phyloP scores from a whole-genome alignment of 2,329 filamentous ascomycete species.

The Trichoderma pleuroti region DNA sequence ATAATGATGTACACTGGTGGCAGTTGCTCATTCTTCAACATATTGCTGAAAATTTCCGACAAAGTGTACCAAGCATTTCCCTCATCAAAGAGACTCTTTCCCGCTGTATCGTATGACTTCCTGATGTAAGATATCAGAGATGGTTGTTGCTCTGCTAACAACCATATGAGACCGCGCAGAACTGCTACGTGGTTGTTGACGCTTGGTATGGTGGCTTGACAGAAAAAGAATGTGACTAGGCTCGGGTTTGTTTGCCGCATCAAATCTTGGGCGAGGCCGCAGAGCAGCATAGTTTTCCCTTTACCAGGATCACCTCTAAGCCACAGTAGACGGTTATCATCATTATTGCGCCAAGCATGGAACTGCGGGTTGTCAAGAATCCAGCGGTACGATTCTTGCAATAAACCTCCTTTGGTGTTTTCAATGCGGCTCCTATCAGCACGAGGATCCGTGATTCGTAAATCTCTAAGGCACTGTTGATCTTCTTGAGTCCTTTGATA shows the following conservation, averaged over 20 bases:
- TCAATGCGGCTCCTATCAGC: slow-evolving; percentile 35
- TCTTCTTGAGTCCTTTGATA: slow-evolving; percentile 20
- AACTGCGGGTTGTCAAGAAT: slow-evolving; percentile 31
- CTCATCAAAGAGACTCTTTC: slow-evolving; percentile 38
- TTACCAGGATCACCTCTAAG: slow-evolving; percentile 40
- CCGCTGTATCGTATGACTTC: slow-evolving; percentile 32
- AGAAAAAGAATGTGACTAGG: slow-evolving; percentile 20
- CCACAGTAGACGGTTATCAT: slow-evolving; percentile 33
- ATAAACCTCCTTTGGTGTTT: slow-evolving; percentile 33
- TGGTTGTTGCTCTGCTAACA: slow-evolving; percentile 35
- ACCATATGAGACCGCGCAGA: slow-evolving; percentile 41
- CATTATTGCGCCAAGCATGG: slow-evolving; percentile 16
- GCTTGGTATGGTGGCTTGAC: slow-evolving; percentile 24
- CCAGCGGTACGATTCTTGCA: slow-evolving; percentile 34
- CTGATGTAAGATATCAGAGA: slow-evolving; percentile 34
- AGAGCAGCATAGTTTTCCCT: slow-evolving; percentile 44
- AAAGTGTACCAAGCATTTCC: slow-evolving; percentile 37
- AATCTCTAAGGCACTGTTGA: slow-evolving; percentile 19
- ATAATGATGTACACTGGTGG: slow-evolving; percentile 36
- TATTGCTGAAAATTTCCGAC: slow-evolving; percentile 35
- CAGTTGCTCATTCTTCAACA: slow-evolving; percentile 36
- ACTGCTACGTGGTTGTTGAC: slow-evolving; percentile 40
- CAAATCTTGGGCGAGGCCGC: slow-evolving; percentile 31
- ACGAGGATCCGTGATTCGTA: slow-evolving; percentile 29
- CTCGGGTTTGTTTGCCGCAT: neutral